Evolutionary conservation across 2,329 filamentous ascomycete species (phyloP).

Genomic region (Verticillium dahliae): DNA sequence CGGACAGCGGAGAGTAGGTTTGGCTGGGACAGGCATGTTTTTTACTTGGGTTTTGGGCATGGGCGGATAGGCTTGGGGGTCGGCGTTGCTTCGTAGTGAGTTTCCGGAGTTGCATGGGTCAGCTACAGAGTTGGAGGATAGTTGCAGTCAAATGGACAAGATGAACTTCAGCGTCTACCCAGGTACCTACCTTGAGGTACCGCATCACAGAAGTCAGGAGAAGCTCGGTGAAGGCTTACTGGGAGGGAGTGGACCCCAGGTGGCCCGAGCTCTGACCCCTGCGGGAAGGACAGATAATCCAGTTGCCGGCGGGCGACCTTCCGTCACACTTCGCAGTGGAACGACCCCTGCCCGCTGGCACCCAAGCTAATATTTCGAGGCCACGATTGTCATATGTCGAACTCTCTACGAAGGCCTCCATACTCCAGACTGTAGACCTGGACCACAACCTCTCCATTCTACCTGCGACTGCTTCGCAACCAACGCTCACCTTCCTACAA

Average conservation of each 20-base stretch:
- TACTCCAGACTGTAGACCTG: neutral
- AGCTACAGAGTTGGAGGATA: too few relatives aligned
- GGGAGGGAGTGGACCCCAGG: neutral
- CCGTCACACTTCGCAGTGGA: neutral
- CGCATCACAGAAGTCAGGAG: neutral
- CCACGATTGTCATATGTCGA: slow-evolving; percentile 24
- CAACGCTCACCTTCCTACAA: slow-evolving; percentile 3
- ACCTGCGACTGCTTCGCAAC: slow-evolving; percentile 12
- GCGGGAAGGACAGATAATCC: slow-evolving; percentile 3
- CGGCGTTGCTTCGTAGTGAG: too few relatives aligned
- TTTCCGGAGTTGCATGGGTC: too few relatives aligned
- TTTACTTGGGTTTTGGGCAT: too few relatives aligned
- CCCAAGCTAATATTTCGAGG: slow-evolving; percentile 20
- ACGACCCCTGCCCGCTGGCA: neutral
- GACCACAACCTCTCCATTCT: neutral
- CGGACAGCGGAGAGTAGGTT: too few relatives aligned
- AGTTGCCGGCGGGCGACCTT: neutral
- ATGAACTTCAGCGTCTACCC: too few relatives aligned
- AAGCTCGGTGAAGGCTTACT: neutral
- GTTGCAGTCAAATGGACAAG: too few relatives aligned
- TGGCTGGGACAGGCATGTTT: neutral
- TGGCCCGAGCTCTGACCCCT: neutral
- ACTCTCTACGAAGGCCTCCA: neutral
- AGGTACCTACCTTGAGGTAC: neutral
- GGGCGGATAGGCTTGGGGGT: too few relatives aligned